A percentile compares a stretch with the other conserved stretches of the same genome.
Evolutionary conservation across 768 basidiomycete genomes (phyloP).

Genomic region (Tephrocybe rancida): DNA sequence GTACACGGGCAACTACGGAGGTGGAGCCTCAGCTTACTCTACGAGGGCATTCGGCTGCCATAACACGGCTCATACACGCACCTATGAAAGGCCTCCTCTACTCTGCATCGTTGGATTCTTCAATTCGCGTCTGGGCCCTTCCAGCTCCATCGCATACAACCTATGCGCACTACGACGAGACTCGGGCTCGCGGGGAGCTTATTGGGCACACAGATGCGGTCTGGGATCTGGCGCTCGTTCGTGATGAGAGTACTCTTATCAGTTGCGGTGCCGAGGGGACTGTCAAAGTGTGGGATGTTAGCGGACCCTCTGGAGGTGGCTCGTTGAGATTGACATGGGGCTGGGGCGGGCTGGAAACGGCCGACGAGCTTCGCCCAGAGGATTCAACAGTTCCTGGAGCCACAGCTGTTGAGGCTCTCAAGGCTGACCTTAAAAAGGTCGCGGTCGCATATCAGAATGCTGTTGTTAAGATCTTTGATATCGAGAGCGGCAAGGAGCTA

Average conservation of each 20-base stretch:
- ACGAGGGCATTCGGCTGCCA: constrained; percentile 89
- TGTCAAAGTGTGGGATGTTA: constrained; percentile 94
- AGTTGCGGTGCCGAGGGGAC: constrained; percentile 90
- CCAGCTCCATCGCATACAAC: constrained; percentile 80
- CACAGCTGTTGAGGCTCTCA: constrained; percentile 82
- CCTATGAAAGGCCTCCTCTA: constrained; percentile 79
- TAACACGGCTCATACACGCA: constrained; percentile 84
- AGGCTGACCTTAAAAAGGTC: constrained; percentile 81
- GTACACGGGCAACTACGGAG: constrained; percentile 76
- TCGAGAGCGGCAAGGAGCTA: constrained; percentile 84
- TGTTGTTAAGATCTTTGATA: constrained; percentile 87
- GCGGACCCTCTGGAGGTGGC: constrained; percentile 62
- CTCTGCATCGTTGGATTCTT: constrained; percentile 92
- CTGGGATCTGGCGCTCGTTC: constrained; percentile 90
- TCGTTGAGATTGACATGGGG: constrained; percentile 80
- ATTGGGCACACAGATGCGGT: constrained; percentile 95
- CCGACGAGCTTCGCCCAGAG: constrained; percentile 46
- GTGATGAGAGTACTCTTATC: constrained; percentile 82
- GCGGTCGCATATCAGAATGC: constrained; percentile 92
- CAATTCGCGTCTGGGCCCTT: constrained; percentile 89
- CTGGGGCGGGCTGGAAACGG: constrained; percentile 66
- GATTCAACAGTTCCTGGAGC: constrained; percentile 65
- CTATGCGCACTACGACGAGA: constrained; percentile 89
- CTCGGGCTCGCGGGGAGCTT: constrained; percentile 73
- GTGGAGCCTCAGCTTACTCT: constrained; percentile 92